phyloP scores from a whole-genome alignment of 306 rosid genomes.

The Vigna hirtella region DNA sequence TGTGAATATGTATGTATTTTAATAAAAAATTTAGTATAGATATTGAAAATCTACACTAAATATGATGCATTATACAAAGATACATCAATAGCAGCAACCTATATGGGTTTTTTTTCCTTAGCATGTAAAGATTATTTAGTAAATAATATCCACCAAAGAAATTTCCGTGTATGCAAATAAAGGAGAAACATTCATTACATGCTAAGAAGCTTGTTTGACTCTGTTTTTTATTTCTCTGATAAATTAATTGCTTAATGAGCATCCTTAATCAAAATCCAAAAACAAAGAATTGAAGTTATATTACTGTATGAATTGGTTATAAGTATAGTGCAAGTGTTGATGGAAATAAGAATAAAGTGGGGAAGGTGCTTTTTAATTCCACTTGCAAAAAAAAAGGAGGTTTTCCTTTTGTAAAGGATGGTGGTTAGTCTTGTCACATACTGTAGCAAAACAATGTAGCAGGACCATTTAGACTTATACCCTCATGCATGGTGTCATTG shows the following conservation, averaged over 20 bases:
- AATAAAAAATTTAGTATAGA: background rate
- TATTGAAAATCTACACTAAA: background rate
- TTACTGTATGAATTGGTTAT: conserved; percentile 3
- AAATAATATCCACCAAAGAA: background rate
- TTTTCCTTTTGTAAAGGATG: conserved; percentile 49
- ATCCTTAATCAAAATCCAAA: conserved; percentile 1
- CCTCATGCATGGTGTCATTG: conserved; percentile 30
- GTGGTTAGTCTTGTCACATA: conserved; percentile 59
- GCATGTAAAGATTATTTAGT: background rate
- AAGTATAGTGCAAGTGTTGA: conserved; percentile 42
- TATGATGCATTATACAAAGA: background rate
- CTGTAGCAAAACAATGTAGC: conserved; percentile 37
- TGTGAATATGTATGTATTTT: no score
- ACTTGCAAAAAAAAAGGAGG: conserved; percentile 50
- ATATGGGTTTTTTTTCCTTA: background rate
- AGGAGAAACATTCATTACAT: background rate
- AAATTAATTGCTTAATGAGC: background rate
- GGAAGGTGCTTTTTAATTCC: conserved; percentile 51
- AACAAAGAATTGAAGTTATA: conserved; percentile 15
- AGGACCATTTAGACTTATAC: conserved; percentile 43
- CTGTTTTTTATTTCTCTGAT: conserved; percentile 10
- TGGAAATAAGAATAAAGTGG: conserved; percentile 69
- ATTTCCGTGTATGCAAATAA: background rate
- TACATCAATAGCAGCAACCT: background rate
- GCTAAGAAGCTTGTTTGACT: no score